phyloP scores from a whole-genome alignment of 345 rosid species.

The Populus alba region DNA sequence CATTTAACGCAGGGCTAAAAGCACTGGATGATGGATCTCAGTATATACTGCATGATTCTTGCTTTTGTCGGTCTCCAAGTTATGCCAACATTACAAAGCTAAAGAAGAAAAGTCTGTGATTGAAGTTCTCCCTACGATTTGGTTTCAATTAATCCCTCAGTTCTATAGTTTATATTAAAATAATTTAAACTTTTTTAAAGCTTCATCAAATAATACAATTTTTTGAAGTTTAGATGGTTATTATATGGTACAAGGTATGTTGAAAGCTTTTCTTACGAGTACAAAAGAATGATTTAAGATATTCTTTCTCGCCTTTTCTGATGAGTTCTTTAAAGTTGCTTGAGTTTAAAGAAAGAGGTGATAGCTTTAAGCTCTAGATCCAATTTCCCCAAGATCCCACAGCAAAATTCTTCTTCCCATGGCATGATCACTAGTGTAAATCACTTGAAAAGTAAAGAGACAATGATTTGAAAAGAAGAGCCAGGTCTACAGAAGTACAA shows the following conservation, averaged over 20 bases:
- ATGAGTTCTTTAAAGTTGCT: not conserved
- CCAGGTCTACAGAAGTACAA: not conserved
- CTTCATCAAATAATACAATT: too few species aligned
- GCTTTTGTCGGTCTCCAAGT: not conserved
- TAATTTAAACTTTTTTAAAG: not conserved
- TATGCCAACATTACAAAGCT: not conserved
- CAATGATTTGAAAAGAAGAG: constrained; percentile 4
- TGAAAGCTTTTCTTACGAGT: too few species aligned
- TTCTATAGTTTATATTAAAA: not conserved
- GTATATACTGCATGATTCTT: constrained; percentile 2
- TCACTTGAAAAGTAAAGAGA: not conserved
- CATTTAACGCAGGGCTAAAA: not conserved
- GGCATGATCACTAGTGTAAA: not conserved
- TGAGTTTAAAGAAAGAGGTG: not conserved
- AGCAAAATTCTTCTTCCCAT: not conserved
- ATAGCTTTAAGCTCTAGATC: not conserved
- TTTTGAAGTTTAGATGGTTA: too few species aligned
- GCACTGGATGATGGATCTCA: not conserved
- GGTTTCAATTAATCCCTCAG: not conserved
- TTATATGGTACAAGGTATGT: too few species aligned
- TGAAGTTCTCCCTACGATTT: not conserved
- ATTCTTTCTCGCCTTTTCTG: not conserved
- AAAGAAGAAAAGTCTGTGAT: not conserved
- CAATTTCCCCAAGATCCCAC: constrained; percentile 2
- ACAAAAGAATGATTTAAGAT: not conserved